Conservation (phyloP, 805 yeast genomes). For the Pichia membranifaciens region DNA sequence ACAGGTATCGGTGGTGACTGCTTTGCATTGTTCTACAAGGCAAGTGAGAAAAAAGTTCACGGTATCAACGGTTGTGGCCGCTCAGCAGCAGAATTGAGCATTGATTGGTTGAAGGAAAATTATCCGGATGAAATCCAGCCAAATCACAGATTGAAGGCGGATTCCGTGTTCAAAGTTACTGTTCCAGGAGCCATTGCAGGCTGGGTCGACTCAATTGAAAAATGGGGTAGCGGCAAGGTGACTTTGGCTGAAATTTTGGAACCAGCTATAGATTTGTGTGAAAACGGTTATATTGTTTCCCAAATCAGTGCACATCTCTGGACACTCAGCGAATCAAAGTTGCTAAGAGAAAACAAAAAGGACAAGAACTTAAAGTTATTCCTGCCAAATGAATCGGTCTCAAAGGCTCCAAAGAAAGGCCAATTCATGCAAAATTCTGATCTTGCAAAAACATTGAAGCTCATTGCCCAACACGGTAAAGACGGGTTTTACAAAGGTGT, state of each 20-base stretch:
- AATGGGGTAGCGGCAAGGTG: conserved; percentile 70
- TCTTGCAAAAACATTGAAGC: conserved; percentile 47
- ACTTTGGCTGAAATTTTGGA: conserved; percentile 49
- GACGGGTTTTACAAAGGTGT: conserved; percentile 65
- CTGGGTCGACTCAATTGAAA: conserved; percentile 63
- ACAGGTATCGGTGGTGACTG: conserved; percentile 68
- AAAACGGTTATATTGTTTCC: conserved; percentile 59
- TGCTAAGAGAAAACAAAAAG: conserved; percentile 33
- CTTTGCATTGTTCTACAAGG: conserved; percentile 55
- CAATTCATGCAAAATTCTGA: conserved; percentile 47
- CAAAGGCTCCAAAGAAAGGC: conserved; percentile 50
- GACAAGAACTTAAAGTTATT: conserved; percentile 28
- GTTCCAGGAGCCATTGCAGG: conserved; percentile 82
- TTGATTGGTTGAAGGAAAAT: conserved; percentile 41
- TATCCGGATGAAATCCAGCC: conserved; percentile 38
- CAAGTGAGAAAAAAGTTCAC: conserved; percentile 42
- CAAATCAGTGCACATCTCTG: conserved; percentile 51
- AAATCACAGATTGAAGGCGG: conserved; percentile 40
- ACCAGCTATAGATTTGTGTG: conserved; percentile 67
- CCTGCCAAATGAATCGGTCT: conserved; percentile 30
- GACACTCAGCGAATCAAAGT: conserved; percentile 35
- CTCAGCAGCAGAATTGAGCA: conserved; percentile 44
- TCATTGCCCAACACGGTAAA: conserved; percentile 52
- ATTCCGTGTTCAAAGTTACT: conserved; percentile 54
- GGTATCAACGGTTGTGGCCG: conserved; percentile 79